Base-by-base conservation (phyloP, 805 yeast species). In the Dipodascopsis tothii region DNA sequence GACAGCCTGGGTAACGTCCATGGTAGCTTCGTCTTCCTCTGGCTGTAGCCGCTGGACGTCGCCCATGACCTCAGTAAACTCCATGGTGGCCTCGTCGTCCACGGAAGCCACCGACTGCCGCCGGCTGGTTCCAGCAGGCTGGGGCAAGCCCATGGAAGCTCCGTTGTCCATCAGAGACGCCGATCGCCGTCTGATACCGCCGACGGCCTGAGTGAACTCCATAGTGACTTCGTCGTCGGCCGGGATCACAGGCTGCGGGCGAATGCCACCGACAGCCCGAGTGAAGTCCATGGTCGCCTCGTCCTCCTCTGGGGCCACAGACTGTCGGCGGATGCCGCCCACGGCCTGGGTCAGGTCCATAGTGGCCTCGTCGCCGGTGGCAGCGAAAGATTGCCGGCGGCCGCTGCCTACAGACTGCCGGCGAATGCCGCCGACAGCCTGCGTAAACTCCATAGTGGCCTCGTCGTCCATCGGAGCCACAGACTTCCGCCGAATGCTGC, bases 221-320 rank as follows among this genome's bases (percentile, higher is more conserved):
- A 35, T 35, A 9, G 39, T 21, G 20, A 21, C n/a, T 23, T 35
- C 39, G 11, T 35, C 39, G 3, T 35, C 40, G 4, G 32, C 14
- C n/a, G n/a, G 14, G 34, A 6, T 35, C 43, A n/a, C n/a, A n/a
- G n/a, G n/a, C n/a, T 33, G 5, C 11, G 16, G 11, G 20, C 28
- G 35, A 3, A 7, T 34, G 16, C 35, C 28, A 3, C 52, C 52
- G 21, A 47, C 21, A 0, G 44, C 43, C 3, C 28, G 30, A 4
- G 55, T 51, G 23, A 51, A 36, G 18, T 51, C 56, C 55, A 51
- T 51, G 4, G 53, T 25, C n/a, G 33, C 34, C 27, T 52, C 55
- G 30, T 44, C 43, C 14, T 19, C 39, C 9, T 35, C 41, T 17
- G 40, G 17, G 22, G 20, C 22, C n/a, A n/a, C n/a, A n/a, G n/a